Evolutionary conservation across 2,329 filamentous ascomycete genomes (phyloP).

Genomic region (Leptographium galeiforme): DNA sequence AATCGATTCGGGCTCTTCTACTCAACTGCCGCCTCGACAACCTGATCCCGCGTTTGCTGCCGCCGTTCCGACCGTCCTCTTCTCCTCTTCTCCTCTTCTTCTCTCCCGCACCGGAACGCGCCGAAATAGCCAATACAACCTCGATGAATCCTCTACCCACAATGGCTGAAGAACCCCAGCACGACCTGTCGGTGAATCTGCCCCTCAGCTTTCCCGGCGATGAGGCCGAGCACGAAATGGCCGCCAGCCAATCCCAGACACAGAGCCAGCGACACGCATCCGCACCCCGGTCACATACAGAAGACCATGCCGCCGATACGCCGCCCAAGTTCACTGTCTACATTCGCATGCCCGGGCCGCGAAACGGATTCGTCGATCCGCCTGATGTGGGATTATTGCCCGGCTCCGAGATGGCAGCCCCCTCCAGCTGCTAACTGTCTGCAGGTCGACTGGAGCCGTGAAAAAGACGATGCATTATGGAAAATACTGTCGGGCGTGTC

Average conservation of each 20-base stretch:
- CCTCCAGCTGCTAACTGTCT: not conserved
- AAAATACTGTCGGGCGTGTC: slow-evolving; percentile 72
- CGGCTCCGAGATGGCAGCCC: too few relatives aligned
- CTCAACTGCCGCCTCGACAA: not conserved
- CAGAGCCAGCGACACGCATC: not conserved
- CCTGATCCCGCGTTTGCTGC: not conserved
- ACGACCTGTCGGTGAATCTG: slow-evolving; percentile 9
- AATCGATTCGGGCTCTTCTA: not conserved
- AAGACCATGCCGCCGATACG: not conserved
- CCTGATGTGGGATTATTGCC: slow-evolving; percentile 51
- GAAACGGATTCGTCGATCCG: slow-evolving; percentile 82
- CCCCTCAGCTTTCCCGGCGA: slow-evolving; percentile 10
- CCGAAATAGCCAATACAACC: too few relatives aligned
- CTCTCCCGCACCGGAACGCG: too few relatives aligned
- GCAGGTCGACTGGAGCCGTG: slow-evolving; percentile 75
- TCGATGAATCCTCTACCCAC: not conserved
- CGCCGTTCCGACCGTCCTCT: not conserved
- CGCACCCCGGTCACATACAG: not conserved
- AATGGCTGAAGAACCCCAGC: slow-evolving; percentile 9
- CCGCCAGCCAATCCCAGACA: not conserved
- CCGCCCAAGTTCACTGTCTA: slow-evolving; percentile 59
- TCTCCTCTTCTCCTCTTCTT: not conserved
- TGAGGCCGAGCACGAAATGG: not conserved
- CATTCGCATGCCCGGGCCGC: slow-evolving; percentile 76
- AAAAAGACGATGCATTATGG: slow-evolving; percentile 83